phyloP scores from a whole-genome alignment of 768 basidiomycete species.

The Pleurotus eryngii region DNA sequence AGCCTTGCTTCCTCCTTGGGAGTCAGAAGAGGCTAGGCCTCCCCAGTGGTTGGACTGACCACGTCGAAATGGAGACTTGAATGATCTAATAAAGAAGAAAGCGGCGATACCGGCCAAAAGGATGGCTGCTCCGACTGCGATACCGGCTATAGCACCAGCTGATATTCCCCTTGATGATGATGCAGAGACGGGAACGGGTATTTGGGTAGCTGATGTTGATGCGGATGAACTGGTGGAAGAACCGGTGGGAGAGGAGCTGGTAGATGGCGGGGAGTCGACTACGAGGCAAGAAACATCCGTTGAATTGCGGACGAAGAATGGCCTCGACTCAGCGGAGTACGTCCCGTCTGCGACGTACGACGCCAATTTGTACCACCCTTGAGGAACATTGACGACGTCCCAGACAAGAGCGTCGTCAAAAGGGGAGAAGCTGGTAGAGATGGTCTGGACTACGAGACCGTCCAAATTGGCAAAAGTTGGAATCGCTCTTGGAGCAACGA shows the following conservation, averaged over 20 bases:
- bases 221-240: conserved; percentile 16
- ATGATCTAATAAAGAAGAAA: conserved; percentile 11
- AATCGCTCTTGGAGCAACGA: conserved; percentile 1
- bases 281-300: conserved; percentile 30
- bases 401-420: conserved; percentile 31
- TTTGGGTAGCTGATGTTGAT: conserved; percentile 11
- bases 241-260: conserved; percentile 15
- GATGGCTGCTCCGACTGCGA: conserved; percentile 45
- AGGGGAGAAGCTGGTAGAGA: conserved; percentile 30
- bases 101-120: conserved; percentile 3
- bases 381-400: conserved; percentile 40
- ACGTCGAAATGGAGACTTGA: conserved; percentile 2
- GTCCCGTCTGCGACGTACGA: conserved; percentile 15
- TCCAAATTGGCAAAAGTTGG: conserved; percentile 13
- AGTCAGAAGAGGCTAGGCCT: conserved; percentile 30
- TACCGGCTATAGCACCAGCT: conserved; percentile 47
- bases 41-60: conserved; percentile 21
- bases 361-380: conserved; percentile 45
- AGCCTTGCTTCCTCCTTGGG: conserved; percentile 15
- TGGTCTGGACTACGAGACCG: conserved; percentile 13
- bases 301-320: conserved; percentile 36
- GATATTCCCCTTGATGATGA: conserved; percentile 25
- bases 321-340: conserved; percentile 21
- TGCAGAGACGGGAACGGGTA: conserved; percentile 21
- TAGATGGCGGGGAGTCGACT: conserved; percentile 3